Evolutionary conservation across 1,139 yeast genomes (phyloP).

Genomic region (Schwanniomyces etchellsii): DNA sequence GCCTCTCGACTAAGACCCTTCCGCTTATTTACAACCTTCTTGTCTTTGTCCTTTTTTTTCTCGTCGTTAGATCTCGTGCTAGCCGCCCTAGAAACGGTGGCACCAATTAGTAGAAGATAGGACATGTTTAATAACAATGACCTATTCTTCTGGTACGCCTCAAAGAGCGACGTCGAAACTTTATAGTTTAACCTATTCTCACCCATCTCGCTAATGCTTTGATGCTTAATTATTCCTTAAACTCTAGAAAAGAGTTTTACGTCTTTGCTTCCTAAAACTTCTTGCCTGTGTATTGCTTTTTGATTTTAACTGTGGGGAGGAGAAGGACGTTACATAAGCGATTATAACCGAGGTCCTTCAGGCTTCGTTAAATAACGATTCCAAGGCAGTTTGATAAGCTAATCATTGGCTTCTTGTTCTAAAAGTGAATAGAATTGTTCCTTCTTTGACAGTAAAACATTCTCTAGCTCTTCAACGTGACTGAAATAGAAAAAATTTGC

Average conservation of each 20-base stretch:
- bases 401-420: background rate
- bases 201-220: background rate
- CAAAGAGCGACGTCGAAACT: slow-evolving; percentile 23
- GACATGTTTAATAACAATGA: slow-evolving; percentile 44
- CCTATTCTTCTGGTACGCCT: slow-evolving; percentile 40
- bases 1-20: slow-evolving; percentile 32
- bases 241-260: too few species aligned
- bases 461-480: slow-evolving; percentile 13
- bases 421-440: background rate
- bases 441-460: background rate
- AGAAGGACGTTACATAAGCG: slow-evolving; percentile 2
- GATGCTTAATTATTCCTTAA: background rate
- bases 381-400: too few species aligned
- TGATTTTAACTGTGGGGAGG: slow-evolving; percentile 3
- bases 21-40: slow-evolving; percentile 13
- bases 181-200: slow-evolving; percentile 5
- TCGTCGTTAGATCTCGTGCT: slow-evolving; percentile 13
- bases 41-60: slow-evolving; percentile 7
- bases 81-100: slow-evolving; percentile 44
- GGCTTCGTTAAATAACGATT: too few species aligned
- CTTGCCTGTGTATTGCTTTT: too few species aligned
- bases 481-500: slow-evolving; percentile 15
- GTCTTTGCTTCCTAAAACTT: too few species aligned
- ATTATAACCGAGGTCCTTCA: too few species aligned
- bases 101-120: slow-evolving; percentile 40